phyloP scores from a whole-genome alignment of 129 eudicot genomes.

The Flaveria sonorensis region DNA sequence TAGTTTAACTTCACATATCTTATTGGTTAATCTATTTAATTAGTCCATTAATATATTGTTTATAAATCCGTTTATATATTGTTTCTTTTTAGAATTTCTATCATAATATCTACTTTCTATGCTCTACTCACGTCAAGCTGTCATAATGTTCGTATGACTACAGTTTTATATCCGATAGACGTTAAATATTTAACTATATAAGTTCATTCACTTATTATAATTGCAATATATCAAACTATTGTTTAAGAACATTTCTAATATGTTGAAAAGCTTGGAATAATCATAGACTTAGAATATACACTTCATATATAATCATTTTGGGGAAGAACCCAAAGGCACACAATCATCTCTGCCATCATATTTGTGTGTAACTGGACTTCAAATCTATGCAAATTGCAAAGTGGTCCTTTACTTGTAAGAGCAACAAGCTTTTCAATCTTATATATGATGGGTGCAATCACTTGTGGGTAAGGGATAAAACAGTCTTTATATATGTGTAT shows the following conservation, averaged over 20 bases:
- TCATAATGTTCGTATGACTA: background rate
- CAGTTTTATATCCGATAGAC: too few species aligned
- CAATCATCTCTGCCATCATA: conserved; percentile 17
- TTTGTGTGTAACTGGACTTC: conserved; percentile 7
- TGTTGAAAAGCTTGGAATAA: background rate
- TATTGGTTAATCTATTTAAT: too few species aligned
- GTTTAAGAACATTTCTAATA: background rate
- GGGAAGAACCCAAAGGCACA: conserved; percentile 17
- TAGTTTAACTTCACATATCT: too few species aligned
- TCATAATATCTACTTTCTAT: background rate
- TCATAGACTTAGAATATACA: conserved; percentile 19
- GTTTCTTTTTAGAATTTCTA: too few species aligned
- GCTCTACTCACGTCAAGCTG: background rate
- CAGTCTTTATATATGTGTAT: background rate
- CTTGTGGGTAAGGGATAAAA: background rate
- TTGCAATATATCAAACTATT: background rate
- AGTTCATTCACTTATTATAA: background rate
- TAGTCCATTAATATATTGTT: too few species aligned
- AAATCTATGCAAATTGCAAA: background rate
- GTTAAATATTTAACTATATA: background rate
- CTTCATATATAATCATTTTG: conserved; percentile 16
- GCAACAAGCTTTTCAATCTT: conserved; percentile 15
- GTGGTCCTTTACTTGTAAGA: conserved; percentile 29
- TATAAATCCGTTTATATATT: too few species aligned
- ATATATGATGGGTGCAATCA: background rate